Evolutionary conservation across 805 yeast species (phyloP).

Genomic region (Saccharomycopsis selenospora): DNA sequence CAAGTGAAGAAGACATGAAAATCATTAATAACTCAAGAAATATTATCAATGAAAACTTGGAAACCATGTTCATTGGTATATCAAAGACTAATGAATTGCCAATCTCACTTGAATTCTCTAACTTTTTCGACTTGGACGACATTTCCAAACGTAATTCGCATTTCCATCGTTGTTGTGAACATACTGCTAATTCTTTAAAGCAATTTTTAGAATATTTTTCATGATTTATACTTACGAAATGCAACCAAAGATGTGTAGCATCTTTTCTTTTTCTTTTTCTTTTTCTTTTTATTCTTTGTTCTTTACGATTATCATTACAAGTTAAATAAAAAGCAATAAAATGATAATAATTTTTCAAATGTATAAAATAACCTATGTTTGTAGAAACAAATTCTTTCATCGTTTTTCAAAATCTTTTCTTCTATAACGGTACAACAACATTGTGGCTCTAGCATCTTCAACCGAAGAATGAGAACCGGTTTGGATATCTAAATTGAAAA

Average conservation of each 20-base stretch:
- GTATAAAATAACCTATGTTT: background rate
- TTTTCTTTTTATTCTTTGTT: too few relatives aligned
- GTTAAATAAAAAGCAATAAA: too few relatives aligned
- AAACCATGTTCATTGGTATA: background rate
- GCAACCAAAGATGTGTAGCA: too few relatives aligned
- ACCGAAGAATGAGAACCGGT: conserved; percentile 75
- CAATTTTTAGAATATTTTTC: background rate
- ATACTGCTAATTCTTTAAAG: background rate
- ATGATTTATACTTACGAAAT: too few relatives aligned
- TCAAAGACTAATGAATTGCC: background rate
- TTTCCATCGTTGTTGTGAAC: background rate
- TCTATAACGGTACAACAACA: conserved; percentile 63
- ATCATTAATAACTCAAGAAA: background rate
- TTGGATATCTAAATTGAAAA: conserved; percentile 59
- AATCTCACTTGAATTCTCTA: background rate
- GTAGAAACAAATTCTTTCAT: conserved; percentile 18
- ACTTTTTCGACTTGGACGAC: background rate
- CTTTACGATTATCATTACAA: too few relatives aligned
- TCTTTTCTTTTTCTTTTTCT: too few relatives aligned
- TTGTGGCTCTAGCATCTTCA: conserved; percentile 85
- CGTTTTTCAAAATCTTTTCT: conserved; percentile 53
- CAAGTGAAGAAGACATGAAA: background rate
- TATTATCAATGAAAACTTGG: background rate
- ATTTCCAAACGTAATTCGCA: background rate
- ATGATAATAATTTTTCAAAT: too few relatives aligned